Evolutionary conservation across 2,329 filamentous ascomycete genomes (phyloP), one percentile per base, ranked within the genome.

Genomic region (Zymoseptoria passerinii): DNA sequence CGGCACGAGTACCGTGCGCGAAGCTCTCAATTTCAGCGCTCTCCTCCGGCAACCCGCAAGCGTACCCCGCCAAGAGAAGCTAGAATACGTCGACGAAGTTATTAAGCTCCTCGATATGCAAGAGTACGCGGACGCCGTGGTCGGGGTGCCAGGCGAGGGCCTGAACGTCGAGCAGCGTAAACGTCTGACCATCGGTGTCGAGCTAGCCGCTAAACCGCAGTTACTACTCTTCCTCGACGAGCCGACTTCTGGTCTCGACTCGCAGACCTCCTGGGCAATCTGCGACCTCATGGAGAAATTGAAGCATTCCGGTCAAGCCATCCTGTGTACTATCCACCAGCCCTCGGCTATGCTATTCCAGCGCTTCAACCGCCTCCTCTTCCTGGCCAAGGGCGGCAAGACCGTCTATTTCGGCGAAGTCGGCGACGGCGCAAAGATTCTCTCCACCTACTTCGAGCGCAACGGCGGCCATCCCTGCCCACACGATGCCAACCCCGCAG

Each of bases 281-380:
- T 81, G 91, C 51, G 87, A 90, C 72, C 82, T 96, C 9, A 82
- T 97, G 48, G 88, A 95, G 74, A 96, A 95, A 75, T 80, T 96
- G 35, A 90, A 90, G 67, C 88, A 92, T 73, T 88, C 85, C 62
- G 92, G 92, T 16, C 90, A 95, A 72, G 92, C 92, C 54, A 90
- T 96, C 74, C 84, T 96, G n/a, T 96, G 91, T 77, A 96, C 92
- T 0, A 96, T 96, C 61, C 92, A 97, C 73, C 92, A 97, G 74
- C 92, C 92, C n/a, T 95, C 90, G 13, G 91, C 92, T 35, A 91
- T 95, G 81, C 81, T 96, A 55, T 96, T 96, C 78, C 89, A 96
- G 72, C 87, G 90, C 59, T 96, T 94, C 71, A 89, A 94, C 68
- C 83, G 88, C 59, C 81, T 94, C 7, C 79, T 92, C 29, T 90